Conservation (phyloP, 176 grass and related monocot genomes). For the Cenchrus americanus region DNA sequence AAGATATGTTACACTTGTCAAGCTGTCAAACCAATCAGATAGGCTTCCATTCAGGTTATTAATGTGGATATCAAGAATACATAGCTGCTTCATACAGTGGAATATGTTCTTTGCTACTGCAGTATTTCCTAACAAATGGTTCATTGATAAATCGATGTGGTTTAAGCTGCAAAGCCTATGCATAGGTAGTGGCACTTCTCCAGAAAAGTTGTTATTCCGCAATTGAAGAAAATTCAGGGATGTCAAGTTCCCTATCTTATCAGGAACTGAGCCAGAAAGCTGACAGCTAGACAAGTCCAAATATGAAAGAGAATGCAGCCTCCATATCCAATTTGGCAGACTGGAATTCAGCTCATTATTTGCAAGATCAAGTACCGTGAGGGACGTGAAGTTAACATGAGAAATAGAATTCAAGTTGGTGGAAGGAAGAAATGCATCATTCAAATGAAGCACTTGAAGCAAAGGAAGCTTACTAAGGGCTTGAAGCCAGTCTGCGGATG, state of each 20-base stretch:
- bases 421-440: conserved; percentile 15
- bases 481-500: conserved; percentile 1
- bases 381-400: not conserved
- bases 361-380: not conserved
- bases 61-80: not conserved
- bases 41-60: conserved; percentile 11
- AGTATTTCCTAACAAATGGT: not conserved
- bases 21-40: not conserved
- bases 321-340: not conserved
- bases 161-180: not conserved
- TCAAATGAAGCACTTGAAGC: conserved; percentile 4
- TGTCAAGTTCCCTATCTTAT: not conserved
- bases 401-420: conserved; percentile 9
- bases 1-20: not conserved
- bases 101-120: not conserved
- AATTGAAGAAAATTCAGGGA: not conserved
- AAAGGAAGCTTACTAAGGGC: not conserved
- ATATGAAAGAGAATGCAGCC: not conserved
- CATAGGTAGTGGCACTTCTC: not conserved
- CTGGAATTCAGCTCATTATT: conserved; percentile 8
- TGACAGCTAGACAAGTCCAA: conserved; percentile 7
- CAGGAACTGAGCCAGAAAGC: not conserved
- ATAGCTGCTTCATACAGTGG: not conserved
- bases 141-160: not conserved
- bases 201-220: not conserved